These are phyloP conservation scores for Coemansia sp. DNA, from an alignment of 192 early-diverging fungal genomes.

Conservation along the genomic window DNA sequence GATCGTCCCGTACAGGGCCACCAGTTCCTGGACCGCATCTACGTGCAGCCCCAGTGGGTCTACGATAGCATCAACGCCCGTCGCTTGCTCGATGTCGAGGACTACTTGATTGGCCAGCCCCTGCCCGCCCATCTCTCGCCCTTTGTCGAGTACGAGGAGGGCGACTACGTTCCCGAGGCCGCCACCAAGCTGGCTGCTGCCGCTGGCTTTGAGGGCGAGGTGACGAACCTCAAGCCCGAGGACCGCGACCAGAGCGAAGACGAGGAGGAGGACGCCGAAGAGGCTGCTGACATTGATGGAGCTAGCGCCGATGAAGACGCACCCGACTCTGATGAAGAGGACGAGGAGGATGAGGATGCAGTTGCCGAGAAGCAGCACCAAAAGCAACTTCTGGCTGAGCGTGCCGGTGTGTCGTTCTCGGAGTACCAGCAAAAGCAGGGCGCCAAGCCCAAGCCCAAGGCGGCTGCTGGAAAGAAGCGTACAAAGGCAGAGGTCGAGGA, in stretches of 20 bases:
- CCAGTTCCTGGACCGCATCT: slow-evolving; percentile 68
- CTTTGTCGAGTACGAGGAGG: slow-evolving; percentile 84
- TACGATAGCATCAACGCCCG: slow-evolving; percentile 92
- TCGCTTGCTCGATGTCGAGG: slow-evolving; percentile 64
- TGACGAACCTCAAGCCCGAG: slow-evolving; percentile 63
- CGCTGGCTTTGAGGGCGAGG: slow-evolving; percentile 66
- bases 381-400: slow-evolving; percentile 51
- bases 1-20: slow-evolving; percentile 80
- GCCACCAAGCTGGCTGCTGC: slow-evolving; percentile 51
- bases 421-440: slow-evolving; percentile 47
- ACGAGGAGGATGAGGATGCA: slow-evolving; percentile 43
- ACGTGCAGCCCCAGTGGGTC: slow-evolving; percentile 98
- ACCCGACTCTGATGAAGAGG: slow-evolving; percentile 60
- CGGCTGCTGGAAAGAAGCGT: slow-evolving; percentile 23
- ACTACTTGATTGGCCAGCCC: slow-evolving; percentile 80
- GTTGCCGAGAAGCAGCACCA: slow-evolving; percentile 52
- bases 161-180: slow-evolving; percentile 84
- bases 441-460: background rate
- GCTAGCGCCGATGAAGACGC: slow-evolving; percentile 68
- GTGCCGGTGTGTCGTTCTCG: slow-evolving; percentile 45
- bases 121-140: slow-evolving; percentile 94
- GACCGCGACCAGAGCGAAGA: slow-evolving; percentile 63
- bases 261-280: slow-evolving; percentile 48
- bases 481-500: slow-evolving; percentile 49
- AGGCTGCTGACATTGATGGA: slow-evolving; percentile 46